phyloP scores from a whole-genome alignment of 768 basidiomycete species.

The Galerina marginata region DNA sequence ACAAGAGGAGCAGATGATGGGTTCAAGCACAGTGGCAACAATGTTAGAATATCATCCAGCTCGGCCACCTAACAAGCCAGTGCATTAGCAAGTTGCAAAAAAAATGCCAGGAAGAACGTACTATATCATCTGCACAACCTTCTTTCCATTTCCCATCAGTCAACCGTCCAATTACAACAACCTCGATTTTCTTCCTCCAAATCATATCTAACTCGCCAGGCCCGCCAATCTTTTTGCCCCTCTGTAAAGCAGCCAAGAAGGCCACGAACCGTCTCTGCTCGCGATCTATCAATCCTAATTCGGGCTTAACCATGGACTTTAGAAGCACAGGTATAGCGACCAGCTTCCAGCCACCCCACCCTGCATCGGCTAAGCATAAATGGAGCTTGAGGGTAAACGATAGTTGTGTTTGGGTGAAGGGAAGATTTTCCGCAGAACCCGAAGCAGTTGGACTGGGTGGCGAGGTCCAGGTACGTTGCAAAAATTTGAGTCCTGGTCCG shows the following conservation, averaged over 20 bases:
- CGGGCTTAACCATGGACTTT: slow-evolving; percentile 47
- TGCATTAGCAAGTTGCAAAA: slow-evolving; percentile 1
- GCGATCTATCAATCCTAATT: slow-evolving; percentile 42
- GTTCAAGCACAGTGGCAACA: slow-evolving; percentile 57
- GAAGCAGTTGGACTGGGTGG: slow-evolving; percentile 17
- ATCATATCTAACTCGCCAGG: slow-evolving; percentile 55
- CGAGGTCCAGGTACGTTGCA: slow-evolving; percentile 54
- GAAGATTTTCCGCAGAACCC: neutral
- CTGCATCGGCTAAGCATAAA: slow-evolving; percentile 64
- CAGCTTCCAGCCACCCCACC: slow-evolving; percentile 81
- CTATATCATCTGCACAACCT: slow-evolving; percentile 41
- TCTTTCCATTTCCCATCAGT: slow-evolving; percentile 43
- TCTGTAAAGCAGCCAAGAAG: slow-evolving; percentile 55
- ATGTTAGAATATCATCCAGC: slow-evolving; percentile 57
- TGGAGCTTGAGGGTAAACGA: slow-evolving; percentile 59
- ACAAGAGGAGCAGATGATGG: slow-evolving; percentile 48
- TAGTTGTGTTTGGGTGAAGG: slow-evolving; percentile 13
- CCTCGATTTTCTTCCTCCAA: slow-evolving; percentile 61
- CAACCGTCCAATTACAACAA: slow-evolving; percentile 51
- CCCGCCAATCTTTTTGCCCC: slow-evolving; percentile 50
- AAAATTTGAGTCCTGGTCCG: slow-evolving; percentile 57
- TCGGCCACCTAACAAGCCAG: slow-evolving; percentile 46
- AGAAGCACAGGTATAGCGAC: slow-evolving; percentile 66
- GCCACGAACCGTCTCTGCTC: slow-evolving; percentile 49
- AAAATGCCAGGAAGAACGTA: slow-evolving; percentile 28